Base-by-base conservation (phyloP, 179 eudicot species). In the Gypsophila paniculata region DNA sequence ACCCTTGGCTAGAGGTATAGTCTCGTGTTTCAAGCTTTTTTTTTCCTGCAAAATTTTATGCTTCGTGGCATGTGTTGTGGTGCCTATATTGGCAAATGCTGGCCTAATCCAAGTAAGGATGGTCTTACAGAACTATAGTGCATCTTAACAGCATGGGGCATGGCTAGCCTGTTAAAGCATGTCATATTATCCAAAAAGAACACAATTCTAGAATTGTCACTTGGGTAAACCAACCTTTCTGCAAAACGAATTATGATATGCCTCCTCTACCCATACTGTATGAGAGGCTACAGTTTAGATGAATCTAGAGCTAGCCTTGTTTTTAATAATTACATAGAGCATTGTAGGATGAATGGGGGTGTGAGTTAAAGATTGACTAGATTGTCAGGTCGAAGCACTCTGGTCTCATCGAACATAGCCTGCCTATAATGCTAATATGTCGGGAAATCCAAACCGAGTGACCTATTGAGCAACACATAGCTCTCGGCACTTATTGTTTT, bases 1-100 rank as follows among this genome's bases (percentile, higher is more conserved):
- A 88, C 73, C 70, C 84, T 66, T 90, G 96, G 96, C 78, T 90
- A 61, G 96, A 90, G 96, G 96, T 73, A 76, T 55, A 57, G 36
- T 74, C 36, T 52, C 64, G 58, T 71, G 25, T 72, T 19, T 48
- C 26, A 14, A 10, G 18, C 14, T 54, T 68, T 52, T 21, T 68
- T 23, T 55, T 49, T 26, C 61, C 44, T 6, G 23, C 32, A 9
- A 57, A 21, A 1, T 51, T 36, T 49, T n/a, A 8, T 21, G 67
- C 60, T n/a, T 18, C 53, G 13, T 8, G 52, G 29, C 72, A 74
- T 68, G 65, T 19, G 46, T 18, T 15, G 7, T 68, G 64, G 15
- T 48, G 62, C 58, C 60, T n/a, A 49, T 57, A 36, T 22, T 13
- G 61, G 2, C 7, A 36, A 25, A 42, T 61, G 52, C 26, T 46